phyloP scores from a whole-genome alignment of 805 yeast genomes.

The Lipomyces yamanashiensis region DNA sequence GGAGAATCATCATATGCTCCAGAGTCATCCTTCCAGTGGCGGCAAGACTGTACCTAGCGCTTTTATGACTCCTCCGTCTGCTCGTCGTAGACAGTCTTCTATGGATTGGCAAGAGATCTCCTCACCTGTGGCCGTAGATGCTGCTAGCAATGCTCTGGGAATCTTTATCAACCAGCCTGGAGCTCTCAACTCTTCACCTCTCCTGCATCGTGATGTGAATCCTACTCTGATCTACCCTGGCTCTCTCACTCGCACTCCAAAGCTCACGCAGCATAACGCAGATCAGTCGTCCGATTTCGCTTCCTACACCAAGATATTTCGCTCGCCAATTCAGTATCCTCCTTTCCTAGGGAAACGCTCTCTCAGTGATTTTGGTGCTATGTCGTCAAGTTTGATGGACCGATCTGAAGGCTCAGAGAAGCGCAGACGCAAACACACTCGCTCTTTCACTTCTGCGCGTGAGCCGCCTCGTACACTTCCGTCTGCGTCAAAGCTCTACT shows the following conservation, averaged over 20 bases:
- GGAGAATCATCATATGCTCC: not conserved
- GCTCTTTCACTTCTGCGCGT: not conserved
- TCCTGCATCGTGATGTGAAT: slow-evolving; percentile 19
- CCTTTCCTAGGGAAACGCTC: slow-evolving; percentile 31
- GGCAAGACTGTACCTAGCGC: slow-evolving; percentile 14
- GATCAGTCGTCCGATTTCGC: not conserved
- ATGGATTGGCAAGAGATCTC: slow-evolving; percentile 16
- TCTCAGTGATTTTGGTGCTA: slow-evolving; percentile 25
- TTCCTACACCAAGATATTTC: slow-evolving; percentile 23
- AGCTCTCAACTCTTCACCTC: not conserved
- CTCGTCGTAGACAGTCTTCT: slow-evolving; percentile 13
- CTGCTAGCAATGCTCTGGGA: slow-evolving; percentile 34
- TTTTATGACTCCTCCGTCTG: slow-evolving; percentile 28
- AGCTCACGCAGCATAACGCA: not conserved
- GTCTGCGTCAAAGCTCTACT: not conserved
- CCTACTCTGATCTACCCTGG: slow-evolving; percentile 26
- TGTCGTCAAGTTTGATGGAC: slow-evolving; percentile 4
- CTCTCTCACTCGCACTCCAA: not conserved
- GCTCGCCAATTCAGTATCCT: slow-evolving; percentile 32
- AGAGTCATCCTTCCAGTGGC: slow-evolving; percentile 1
- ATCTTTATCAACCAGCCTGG: slow-evolving; percentile 22
- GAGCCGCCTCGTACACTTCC: slow-evolving; percentile 10
- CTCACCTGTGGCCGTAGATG: slow-evolving; percentile 12
- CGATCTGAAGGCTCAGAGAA: not conserved
- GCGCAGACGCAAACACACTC: slow-evolving; percentile 11